Percentiles rank a stretch among this genome's conserved stretches.
phyloP scores from a whole-genome alignment of 495 filamentous ascomycete genomes.

The Astrothelium macrocarpum region DNA sequence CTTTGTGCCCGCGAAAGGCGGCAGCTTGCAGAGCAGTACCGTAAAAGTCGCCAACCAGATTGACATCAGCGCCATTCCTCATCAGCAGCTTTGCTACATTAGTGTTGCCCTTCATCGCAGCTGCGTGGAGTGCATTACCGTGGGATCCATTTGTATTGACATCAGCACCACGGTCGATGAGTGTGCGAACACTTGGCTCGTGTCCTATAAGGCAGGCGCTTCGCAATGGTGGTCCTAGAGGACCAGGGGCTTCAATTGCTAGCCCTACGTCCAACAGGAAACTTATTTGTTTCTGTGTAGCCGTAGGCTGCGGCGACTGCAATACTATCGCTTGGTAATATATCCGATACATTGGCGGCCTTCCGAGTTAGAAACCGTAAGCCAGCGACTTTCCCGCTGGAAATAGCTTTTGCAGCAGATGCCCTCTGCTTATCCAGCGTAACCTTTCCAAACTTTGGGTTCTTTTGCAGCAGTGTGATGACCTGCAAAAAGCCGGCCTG shows the following conservation, averaged over 20 bases:
- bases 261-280: neutral
- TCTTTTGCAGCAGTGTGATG: neutral
- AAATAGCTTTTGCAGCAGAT: neutral
- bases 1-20: slow-evolving; percentile 11
- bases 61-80: slow-evolving; percentile 24
- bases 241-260: neutral
- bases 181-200: neutral
- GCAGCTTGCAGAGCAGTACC: slow-evolving; percentile 24
- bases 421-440: neutral
- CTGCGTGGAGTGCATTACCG: slow-evolving; percentile 29
- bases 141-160: neutral
- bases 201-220: neutral
- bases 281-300: neutral
- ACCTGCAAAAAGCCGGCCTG: neutral
- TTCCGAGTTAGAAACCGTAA: neutral
- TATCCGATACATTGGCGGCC: neutral
- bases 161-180: neutral
- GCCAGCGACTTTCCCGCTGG: neutral
- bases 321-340: neutral
- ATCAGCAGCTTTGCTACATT: slow-evolving; percentile 26
- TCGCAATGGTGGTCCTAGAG: neutral
- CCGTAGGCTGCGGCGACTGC: neutral
- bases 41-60: slow-evolving; percentile 19
- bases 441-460: neutral
- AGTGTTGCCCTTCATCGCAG: slow-evolving; percentile 21